Conservation (phyloP, 169 alveolate species). For the Plasmodium vinckei region DNA sequence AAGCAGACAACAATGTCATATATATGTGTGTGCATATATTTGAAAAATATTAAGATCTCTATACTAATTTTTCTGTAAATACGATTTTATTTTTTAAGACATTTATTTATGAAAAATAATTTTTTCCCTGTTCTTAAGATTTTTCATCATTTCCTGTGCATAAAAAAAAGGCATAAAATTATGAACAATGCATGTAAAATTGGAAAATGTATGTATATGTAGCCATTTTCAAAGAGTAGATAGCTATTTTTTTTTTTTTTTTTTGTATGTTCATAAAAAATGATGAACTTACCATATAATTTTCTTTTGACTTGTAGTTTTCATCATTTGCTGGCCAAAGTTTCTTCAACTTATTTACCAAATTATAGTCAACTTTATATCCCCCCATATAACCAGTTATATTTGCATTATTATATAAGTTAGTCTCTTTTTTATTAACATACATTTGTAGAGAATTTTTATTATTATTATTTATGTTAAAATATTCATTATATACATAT, state of each 20-base stretch:
- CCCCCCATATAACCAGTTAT: constrained; percentile 51
- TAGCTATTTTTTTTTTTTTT: not conserved
- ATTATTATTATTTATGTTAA: constrained; percentile 22
- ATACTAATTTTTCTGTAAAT: too few relatives aligned
- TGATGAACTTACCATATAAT: constrained; percentile 36
- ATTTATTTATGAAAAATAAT: constrained; percentile 23
- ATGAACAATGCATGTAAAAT: not conserved
- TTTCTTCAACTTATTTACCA: constrained; percentile 18
- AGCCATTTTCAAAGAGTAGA: constrained; percentile 1
- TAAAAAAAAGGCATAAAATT: constrained; percentile 29
- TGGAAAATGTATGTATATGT: not conserved
- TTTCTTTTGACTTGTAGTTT: constrained; percentile 7
- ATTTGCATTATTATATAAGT: not conserved
- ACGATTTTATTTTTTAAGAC: not conserved
- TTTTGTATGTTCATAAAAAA: not conserved
- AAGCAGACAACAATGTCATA: too few relatives aligned
- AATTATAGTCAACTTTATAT: constrained; percentile 28
- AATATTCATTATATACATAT: constrained; percentile 45
- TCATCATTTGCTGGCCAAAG: constrained; percentile 44
- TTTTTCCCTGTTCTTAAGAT: constrained; percentile 52
- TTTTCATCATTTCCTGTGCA: constrained; percentile 65
- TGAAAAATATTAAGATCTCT: too few relatives aligned
- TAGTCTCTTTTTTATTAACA: constrained; percentile 14
- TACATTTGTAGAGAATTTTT: constrained; percentile 9
- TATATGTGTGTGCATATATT: too few relatives aligned